phyloP scores from a whole-genome alignment of 1,284 basidiomycete species.

The Amylostereum areolatum region DNA sequence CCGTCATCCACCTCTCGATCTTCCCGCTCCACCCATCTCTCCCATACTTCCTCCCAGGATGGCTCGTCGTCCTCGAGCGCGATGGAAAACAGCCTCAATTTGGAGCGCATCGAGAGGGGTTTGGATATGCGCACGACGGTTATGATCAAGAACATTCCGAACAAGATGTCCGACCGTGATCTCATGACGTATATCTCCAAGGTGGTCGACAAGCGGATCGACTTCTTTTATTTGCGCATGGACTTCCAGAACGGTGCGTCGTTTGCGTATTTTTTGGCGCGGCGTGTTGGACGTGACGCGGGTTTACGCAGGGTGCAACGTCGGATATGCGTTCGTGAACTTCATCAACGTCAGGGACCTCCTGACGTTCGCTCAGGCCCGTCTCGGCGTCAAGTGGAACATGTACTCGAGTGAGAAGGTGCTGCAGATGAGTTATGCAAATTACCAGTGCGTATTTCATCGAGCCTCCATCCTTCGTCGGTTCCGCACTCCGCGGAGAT shows the following conservation, averaged over 20 bases:
- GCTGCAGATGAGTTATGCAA: conserved; percentile 81
- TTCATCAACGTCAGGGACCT: conserved; percentile 76
- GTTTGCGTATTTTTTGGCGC: conserved; percentile 2
- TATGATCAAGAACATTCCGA: conserved; percentile 87
- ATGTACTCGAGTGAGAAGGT: conserved; percentile 86
- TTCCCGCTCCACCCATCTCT: no score
- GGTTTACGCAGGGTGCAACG: conserved; percentile 62
- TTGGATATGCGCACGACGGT: conserved; percentile 77
- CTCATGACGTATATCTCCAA: conserved; percentile 62
- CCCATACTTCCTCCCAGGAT: neutral
- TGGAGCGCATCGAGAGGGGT: conserved; percentile 67
- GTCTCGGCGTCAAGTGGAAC: conserved; percentile 79
- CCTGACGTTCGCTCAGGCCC: conserved; percentile 63
- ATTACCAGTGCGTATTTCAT: conserved; percentile 61
- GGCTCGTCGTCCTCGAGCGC: neutral
- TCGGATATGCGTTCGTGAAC: conserved; percentile 85
- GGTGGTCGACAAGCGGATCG: conserved; percentile 64
- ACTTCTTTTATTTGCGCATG: conserved; percentile 83
- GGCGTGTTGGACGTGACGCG: conserved; percentile 1
- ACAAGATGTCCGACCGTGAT: conserved; percentile 80
- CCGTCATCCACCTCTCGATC: no score
- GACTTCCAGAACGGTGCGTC: conserved; percentile 71
- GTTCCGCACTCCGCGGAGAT: no score
- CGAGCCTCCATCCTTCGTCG: neutral
- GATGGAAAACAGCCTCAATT: conserved; percentile 54